Percentiles rank a stretch among this genome's conserved stretches.
These are phyloP conservation scores for Nepenthes gracilis DNA, from an alignment of 148 eudicot species.

Conservation along the genomic window DNA sequence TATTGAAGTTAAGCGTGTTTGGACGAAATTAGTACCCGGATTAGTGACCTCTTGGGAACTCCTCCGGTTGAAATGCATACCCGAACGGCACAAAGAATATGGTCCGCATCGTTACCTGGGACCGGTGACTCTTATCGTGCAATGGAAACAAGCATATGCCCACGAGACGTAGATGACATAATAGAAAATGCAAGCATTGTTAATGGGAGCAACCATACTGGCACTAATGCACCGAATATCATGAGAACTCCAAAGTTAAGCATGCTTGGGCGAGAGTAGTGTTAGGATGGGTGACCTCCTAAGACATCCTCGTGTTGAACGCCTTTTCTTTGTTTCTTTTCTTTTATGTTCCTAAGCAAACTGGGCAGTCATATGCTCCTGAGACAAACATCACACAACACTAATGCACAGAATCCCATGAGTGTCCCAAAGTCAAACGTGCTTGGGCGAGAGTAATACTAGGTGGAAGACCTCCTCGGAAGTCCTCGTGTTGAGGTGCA, in stretches of 20 bases:
- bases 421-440: constrained; percentile 12
- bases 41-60: neutral
- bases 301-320: neutral
- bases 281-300: neutral
- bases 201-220: neutral
- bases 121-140: too few species aligned
- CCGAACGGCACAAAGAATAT: too few species aligned
- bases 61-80: too few species aligned
- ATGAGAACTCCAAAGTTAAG: neutral
- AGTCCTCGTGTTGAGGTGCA: constrained; percentile 1
- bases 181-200: too few species aligned
- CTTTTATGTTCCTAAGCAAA: too few species aligned
- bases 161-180: too few species aligned
- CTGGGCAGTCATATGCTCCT: too few species aligned
- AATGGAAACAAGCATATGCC: too few species aligned
- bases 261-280: neutral
- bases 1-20: constrained; percentile 17
- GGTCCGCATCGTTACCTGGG: too few species aligned
- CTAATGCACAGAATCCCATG: constrained; percentile 12
- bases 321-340: too few species aligned
- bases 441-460: constrained; percentile 19
- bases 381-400: neutral
- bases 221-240: neutral
- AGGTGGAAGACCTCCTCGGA: neutral
- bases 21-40: constrained; percentile 1